Conservation (phyloP, 306 rosid species). For the Trifolium pratense region DNA sequence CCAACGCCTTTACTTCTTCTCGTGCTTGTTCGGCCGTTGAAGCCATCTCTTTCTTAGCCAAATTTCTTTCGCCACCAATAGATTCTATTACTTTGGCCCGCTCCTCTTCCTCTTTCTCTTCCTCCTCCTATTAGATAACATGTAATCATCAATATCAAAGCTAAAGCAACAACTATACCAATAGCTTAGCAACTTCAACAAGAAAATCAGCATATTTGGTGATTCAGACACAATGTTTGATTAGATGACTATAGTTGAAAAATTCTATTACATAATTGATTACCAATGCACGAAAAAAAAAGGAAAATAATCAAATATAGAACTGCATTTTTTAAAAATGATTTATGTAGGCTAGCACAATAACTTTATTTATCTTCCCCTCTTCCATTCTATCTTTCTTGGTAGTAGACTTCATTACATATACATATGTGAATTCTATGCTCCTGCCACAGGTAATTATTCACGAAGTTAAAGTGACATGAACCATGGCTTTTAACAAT, state of each 20-base stretch:
- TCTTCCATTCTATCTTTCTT: constrained; percentile 3
- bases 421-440: constrained; percentile 4
- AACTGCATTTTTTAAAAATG: constrained; percentile 5
- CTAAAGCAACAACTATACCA: constrained; percentile 24
- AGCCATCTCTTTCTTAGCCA: constrained; percentile 63
- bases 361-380: neutral
- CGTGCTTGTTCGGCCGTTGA: constrained; percentile 53
- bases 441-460: constrained; percentile 3
- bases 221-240: constrained; percentile 25
- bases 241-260: neutral
- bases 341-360: neutral
- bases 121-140: constrained; percentile 67
- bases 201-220: constrained; percentile 18
- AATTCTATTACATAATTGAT: constrained; percentile 10
- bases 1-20: constrained; percentile 47
- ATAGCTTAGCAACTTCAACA: constrained; percentile 28
- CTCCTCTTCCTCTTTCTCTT: constrained; percentile 75
- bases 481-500: neutral
- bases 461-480: constrained; percentile 25
- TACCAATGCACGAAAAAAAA: neutral
- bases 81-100: constrained; percentile 58
- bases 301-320: constrained; percentile 7
- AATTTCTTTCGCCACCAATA: constrained; percentile 54
- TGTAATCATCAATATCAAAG: constrained; percentile 28
- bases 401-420: constrained; percentile 7